Evolutionary conservation across 2,329 filamentous ascomycete genomes (phyloP), one percentile per base, ranked within the genome.

Genomic region (Scytalidium lignicola): DNA sequence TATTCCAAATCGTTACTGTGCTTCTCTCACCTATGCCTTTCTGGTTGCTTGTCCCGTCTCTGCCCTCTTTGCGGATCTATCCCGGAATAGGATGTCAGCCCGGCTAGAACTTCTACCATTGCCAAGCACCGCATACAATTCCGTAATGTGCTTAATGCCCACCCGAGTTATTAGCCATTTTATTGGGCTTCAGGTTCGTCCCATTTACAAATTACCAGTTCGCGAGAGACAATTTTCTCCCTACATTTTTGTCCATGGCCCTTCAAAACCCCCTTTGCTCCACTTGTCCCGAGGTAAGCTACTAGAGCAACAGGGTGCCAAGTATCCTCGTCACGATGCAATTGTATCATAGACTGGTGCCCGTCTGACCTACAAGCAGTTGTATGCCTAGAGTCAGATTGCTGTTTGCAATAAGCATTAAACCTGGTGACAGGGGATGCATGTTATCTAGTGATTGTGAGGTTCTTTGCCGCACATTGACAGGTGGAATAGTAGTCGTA

Each of bases 321-420:
- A 26, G 23, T 26, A 26, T 26, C 23, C 23, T 26, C 23, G 10
- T 26, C 23, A 10, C 5, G 23, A 26, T 10, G 23, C 91, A 40
- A 76, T 90, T 20, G 85, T 87, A 44, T 83, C 86, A 0, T 90
- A 86, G 86, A 90, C 86, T 0, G 83, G 82, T 1, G 79, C 84
- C 3, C 74, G 87, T 59, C 90, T 86, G 86, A 85, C 83, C 0
- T 87, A 86, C 67, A 74, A 78, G 53, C 74, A 84, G 51, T 70
- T 87, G 46, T 79, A 82, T 58, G 74, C 80, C 50, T 79, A 85
- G 67, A 80, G 78, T 58, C 75, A 78, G 42, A 70, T 75, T 48
- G 67, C 87, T 42, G 51, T 67, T 88, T 40, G 23, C 2, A 2
- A 9, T 58, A 12, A 54, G 54, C 7, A 29, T 57, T 10, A 42